Evolutionary conservation across 345 rosid genomes (phyloP), one percentile per base, ranked within the genome.

Genomic region (Hibiscus syriacus): DNA sequence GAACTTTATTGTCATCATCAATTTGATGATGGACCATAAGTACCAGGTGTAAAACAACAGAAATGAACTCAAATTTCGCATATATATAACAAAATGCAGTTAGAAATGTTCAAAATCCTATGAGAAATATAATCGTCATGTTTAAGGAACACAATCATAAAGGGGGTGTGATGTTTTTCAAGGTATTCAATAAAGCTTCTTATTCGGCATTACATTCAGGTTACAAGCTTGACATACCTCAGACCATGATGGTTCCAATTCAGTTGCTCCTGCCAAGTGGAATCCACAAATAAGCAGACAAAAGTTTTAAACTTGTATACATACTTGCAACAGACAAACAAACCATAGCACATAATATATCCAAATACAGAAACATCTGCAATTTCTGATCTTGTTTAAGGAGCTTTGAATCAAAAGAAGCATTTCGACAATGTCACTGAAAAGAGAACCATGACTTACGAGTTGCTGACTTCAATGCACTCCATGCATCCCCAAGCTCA

Each of bases 401-500:
- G 57, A 49, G 48, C 17, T 39, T 60, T 30, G 6, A 48, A 48
- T 25, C 16, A n/a, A 57, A 49, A 59, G n/a, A 53, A 16, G 2
- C 17, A 7, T 17, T 64, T 41, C 1, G 19, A 43, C 10, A 39
- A 38, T 50, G 55, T 19, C 53, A 16, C 8, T 46, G 38, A 14
- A 39, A 38, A 29, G 2, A 8, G 52, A 27, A 53, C 23, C 6
- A 2, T 50, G 64, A 49, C 87, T n/a, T 71, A 92, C 92, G 83
- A 73, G 85, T 76, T 8, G 92, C 96, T 38, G 98, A 83, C 82
- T 80, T 90, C 81, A 92, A 63, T 8, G 93, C 91, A 67, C 70
- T 81, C 97, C 96, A 90, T 4, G 97, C 78, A 72, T 87, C 93
- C 49, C 97, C 98, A 55, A 92, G 36, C 81, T 87, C 98, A 72